A percentile compares a stretch with the other conserved stretches of the same genome.
These are phyloP conservation scores for Rutidosis leptorrhynchoides DNA, from an alignment of 129 eudicot genomes.

Conservation along the genomic window DNA sequence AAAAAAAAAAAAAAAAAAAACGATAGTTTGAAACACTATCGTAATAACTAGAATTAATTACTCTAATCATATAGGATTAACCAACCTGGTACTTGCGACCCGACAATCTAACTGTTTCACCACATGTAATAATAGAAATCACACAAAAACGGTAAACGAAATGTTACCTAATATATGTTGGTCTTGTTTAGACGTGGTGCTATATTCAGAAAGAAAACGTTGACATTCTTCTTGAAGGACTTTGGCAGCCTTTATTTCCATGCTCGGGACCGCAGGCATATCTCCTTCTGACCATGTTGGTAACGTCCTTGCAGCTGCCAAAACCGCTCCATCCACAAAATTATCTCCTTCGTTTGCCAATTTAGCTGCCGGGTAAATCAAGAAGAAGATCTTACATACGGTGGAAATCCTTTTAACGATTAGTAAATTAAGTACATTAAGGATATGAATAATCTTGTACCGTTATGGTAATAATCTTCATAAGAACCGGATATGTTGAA, in stretches of 20 bases:
- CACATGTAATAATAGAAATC: neutral
- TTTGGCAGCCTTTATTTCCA: slow-evolving; percentile 79
- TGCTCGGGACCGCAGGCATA: slow-evolving; percentile 75
- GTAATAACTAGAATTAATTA: neutral
- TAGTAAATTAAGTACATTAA: neutral
- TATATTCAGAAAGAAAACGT: slow-evolving; percentile 56
- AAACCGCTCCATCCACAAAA: slow-evolving; percentile 92
- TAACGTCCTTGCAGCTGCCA: slow-evolving; percentile 93
- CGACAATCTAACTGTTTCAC: neutral
- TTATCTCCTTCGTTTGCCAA: slow-evolving; percentile 51
- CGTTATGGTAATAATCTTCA: slow-evolving; percentile 76
- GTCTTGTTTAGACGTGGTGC: slow-evolving; percentile 78
- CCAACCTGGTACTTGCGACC: neutral
- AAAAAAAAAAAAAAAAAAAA: too few species aligned
- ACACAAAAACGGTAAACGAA: neutral
- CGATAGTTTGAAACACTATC: neutral
- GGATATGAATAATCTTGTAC: slow-evolving; percentile 32
- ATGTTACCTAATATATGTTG: slow-evolving; percentile 66
- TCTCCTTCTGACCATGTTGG: slow-evolving; percentile 94
- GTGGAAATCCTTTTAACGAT: neutral
- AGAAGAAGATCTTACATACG: neutral
- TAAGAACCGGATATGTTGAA: slow-evolving; percentile 87
- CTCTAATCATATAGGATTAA: neutral
- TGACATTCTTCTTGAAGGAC: slow-evolving; percentile 85
- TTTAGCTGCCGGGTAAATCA: slow-evolving; percentile 39